Evolutionary conservation across 805 yeast genomes (phyloP), one percentile per base, ranked within the genome.

Genomic region (Metschnikowia continentalis): DNA sequence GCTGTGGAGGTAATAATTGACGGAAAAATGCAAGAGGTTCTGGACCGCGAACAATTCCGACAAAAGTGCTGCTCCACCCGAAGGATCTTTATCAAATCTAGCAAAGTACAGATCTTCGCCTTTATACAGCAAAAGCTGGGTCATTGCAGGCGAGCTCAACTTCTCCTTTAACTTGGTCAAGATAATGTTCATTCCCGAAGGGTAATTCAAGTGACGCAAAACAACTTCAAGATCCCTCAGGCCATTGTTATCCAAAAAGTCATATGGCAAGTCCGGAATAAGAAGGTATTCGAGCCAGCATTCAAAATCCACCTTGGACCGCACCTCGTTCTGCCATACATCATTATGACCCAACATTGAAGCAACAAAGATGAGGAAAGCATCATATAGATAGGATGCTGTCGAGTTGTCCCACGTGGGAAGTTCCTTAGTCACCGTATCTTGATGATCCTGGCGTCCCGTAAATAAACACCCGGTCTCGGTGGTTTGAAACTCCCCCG

Each of bases 401-500:
- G 32, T 20, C 1, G 32, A 13, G 1, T 44, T 44, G 4, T 44
- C 47, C 47, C 47, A 44, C 20, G 19, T 5, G 6, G 47, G 19
- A 7, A 35, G 22, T 26, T 44, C 47, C 15, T 19, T 36, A 7
- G 32, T 22, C n/a, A n/a, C 35, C 13, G 37, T 15, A 15, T 44
- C 47, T 13, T 22, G 32, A 23, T 35, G 15, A 26, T 44, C 47
- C 2, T 23, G 17, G 23, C 63, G 65, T 6, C 70, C 61, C 13
- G 64, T 61, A 52, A 79, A 80, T 22, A 81, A 66, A 4, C 71
- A 62, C 1, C 73, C 73, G 26, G 61, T 58, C 6, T 32, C 46
- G 0, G 80, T 74, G 20, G 70, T 69, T 54, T 76, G 81, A 47
- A 83, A 77, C 42, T 66, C 62, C 5, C 78, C 66, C 0, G 76